Evolutionary conservation across 331 rosid species (phyloP).

Genomic region (Prunus yedoensis): DNA sequence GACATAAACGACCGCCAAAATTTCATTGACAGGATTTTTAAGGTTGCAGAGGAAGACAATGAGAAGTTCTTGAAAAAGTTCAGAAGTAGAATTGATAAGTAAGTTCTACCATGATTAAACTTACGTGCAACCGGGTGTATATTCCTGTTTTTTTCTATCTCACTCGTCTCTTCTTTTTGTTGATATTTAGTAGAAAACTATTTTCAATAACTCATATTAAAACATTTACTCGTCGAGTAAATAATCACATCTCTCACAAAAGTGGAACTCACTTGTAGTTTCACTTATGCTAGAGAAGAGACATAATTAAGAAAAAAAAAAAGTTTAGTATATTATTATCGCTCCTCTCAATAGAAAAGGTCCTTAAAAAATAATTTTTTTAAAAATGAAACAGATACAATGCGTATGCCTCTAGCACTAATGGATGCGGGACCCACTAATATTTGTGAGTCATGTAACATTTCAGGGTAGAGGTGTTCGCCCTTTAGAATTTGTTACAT

Average conservation of each 20-base stretch:
- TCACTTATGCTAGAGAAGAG: too few relatives aligned
- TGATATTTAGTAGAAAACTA: too few relatives aligned
- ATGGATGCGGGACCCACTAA: background rate
- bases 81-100: slow-evolving; percentile 72
- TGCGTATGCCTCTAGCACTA: background rate
- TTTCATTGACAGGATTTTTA: slow-evolving; percentile 69
- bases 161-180: too few relatives aligned
- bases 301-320: too few relatives aligned
- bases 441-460: background rate
- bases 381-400: too few relatives aligned
- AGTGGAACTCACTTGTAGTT: too few relatives aligned
- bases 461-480: background rate
- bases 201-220: too few relatives aligned
- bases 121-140: too few relatives aligned
- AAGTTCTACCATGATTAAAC: slow-evolving; percentile 17
- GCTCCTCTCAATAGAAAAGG: rapidly evolving
- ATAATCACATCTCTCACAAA: too few relatives aligned
- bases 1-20: slow-evolving; percentile 64
- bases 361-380: too few relatives aligned
- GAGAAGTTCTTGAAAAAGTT: slow-evolving; percentile 71
- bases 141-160: background rate
- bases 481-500: background rate
- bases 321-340: too few relatives aligned
- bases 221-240: too few relatives aligned
- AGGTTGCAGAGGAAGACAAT: slow-evolving; percentile 91